These are phyloP conservation scores for Starmerella riodocensis DNA, from an alignment of 805 yeast genomes.

Conservation along the genomic window DNA sequence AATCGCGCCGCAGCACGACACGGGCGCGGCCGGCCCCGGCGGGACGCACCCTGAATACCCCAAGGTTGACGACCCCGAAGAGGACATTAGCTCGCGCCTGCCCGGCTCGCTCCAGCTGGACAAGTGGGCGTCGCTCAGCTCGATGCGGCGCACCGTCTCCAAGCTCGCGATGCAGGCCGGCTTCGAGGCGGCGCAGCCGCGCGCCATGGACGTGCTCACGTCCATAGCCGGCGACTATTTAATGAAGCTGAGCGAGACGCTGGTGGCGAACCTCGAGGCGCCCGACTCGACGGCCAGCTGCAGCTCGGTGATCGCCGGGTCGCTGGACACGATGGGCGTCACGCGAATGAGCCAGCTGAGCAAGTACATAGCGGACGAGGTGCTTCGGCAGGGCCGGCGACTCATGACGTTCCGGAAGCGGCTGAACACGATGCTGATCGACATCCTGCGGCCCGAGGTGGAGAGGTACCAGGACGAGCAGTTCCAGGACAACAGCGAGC, in stretches of 20 bases:
- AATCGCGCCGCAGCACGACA: conserved; percentile 1
- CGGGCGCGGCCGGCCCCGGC: not conserved
- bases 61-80: conserved; percentile 48
- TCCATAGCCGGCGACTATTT: conserved; percentile 74
- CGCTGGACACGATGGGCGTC: conserved; percentile 77
- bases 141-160: conserved; percentile 55
- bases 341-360: conserved; percentile 54
- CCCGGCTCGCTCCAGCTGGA: conserved; percentile 51
- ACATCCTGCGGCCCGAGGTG: conserved; percentile 61
- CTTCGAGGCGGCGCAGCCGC: conserved; percentile 67
- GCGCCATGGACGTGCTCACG: conserved; percentile 65
- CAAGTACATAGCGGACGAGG: conserved; percentile 58
- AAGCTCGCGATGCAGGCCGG: conserved; percentile 85
- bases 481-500: conserved; percentile 84
- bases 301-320: conserved; percentile 42
- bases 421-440: conserved; percentile 60
- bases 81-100: conserved; percentile 72
- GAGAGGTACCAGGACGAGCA: conserved; percentile 45
- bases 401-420: conserved; percentile 55
- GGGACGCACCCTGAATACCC: conserved; percentile 10
- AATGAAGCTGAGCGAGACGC: conserved; percentile 55
- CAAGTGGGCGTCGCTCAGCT: conserved; percentile 48
- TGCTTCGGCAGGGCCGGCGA: conserved; percentile 54
- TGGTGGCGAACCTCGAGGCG: conserved; percentile 62
- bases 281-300: conserved; percentile 23